Percentiles rank a stretch among this genome's conserved stretches.
phyloP scores from a whole-genome alignment of 1,139 yeast genomes.

The Sugiyamaella castrensis region DNA sequence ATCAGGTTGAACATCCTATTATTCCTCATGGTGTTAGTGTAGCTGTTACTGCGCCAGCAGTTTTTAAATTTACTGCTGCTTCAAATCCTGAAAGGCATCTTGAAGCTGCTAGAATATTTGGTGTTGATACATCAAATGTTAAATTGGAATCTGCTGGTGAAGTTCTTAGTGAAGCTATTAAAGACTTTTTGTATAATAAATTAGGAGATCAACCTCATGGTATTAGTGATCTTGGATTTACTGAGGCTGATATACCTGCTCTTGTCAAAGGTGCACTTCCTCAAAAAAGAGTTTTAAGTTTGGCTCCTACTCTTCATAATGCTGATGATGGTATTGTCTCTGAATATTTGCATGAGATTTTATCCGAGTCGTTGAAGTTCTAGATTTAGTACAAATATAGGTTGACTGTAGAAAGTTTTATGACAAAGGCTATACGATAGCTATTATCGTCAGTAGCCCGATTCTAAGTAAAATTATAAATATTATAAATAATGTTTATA shows the following conservation, averaged over 20 bases:
- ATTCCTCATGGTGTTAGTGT: conserved; percentile 44
- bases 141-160: conserved; percentile 43
- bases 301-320: conserved; percentile 37
- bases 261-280: conserved; percentile 43
- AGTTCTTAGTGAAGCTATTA: conserved; percentile 37
- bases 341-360: conserved; percentile 28
- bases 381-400: conserved; percentile 2
- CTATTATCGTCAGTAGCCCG: too few relatives aligned
- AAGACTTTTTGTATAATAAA: conserved; percentile 36
- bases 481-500: too few relatives aligned
- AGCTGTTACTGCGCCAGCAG: conserved; percentile 44
- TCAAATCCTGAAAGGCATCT: conserved; percentile 43
- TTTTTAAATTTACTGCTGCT: conserved; percentile 41
- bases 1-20: conserved; percentile 40
- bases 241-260: conserved; percentile 33
- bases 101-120: conserved; percentile 40
- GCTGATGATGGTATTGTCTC: conserved; percentile 32
- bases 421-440: too few relatives aligned
- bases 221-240: conserved; percentile 38
- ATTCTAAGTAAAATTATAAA: too few relatives aligned
- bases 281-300: conserved; percentile 40
- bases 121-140: conserved; percentile 39
- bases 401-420: too few relatives aligned
- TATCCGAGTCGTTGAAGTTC: conserved; percentile 28
- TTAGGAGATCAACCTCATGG: conserved; percentile 42